These are phyloP conservation scores for Westerdykella aurantiaca DNA, from an alignment of 2,329 filamentous ascomycete species.

Conservation along the genomic window DNA sequence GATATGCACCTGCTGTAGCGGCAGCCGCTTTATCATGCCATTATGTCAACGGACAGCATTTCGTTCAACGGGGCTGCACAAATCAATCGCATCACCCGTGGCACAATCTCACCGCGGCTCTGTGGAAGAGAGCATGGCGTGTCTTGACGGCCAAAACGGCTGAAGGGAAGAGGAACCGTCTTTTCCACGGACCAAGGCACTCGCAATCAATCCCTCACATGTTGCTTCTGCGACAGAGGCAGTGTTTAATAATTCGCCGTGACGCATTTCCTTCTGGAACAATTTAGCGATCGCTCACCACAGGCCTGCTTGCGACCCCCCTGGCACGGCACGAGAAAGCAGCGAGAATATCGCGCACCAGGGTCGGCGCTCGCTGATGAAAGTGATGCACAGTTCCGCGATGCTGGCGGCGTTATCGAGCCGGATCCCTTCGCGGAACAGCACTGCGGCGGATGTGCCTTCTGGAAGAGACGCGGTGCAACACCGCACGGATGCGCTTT, in stretches of 20 bases:
- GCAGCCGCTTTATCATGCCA: slow-evolving; percentile 9
- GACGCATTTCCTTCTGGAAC: slow-evolving; percentile 10
- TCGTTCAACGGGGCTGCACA: slow-evolving; percentile 6
- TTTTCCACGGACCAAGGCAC: slow-evolving; percentile 10
- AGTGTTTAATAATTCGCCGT: slow-evolving; percentile 11
- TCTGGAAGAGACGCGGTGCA: slow-evolving; percentile 21
- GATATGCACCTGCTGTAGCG: slow-evolving; percentile 17
- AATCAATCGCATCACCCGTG: slow-evolving; percentile 7
- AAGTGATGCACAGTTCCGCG: slow-evolving; percentile 2
- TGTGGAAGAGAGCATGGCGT: slow-evolving; percentile 8
- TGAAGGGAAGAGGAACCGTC: slow-evolving; percentile 19
- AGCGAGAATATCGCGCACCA: slow-evolving; percentile 10
- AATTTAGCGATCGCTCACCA: slow-evolving; percentile 9
- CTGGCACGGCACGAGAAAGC: slow-evolving; percentile 8
- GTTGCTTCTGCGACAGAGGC: slow-evolving; percentile 7
- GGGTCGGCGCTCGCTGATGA: slow-evolving; percentile 2
- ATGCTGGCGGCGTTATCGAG: slow-evolving; percentile 19
- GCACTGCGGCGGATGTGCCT: slow-evolving; percentile 19
- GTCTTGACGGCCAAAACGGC: slow-evolving; percentile 11
- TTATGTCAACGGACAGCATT: slow-evolving; percentile 17
- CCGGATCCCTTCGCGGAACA: slow-evolving; percentile 14
- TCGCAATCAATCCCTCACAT: slow-evolving; percentile 25
- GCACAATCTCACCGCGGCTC: slow-evolving; percentile 12
- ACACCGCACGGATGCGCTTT: slow-evolving; percentile 16
- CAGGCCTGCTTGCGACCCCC: slow-evolving; percentile 6